Evolutionary conservation across 1,139 yeast genomes (phyloP).

Genomic region (Zygosaccharomyces sapae): DNA sequence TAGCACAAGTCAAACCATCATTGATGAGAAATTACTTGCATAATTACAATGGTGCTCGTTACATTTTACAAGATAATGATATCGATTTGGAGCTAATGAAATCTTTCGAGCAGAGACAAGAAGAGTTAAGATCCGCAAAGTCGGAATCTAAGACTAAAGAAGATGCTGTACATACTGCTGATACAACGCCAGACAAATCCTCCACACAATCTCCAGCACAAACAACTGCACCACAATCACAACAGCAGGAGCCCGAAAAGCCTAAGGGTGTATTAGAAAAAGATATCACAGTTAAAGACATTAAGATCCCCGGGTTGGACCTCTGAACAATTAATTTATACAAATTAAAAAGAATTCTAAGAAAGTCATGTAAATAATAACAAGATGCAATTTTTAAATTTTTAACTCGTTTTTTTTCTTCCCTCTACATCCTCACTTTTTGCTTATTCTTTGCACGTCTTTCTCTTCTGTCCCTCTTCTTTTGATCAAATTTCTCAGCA

Average conservation of each 20-base stretch:
- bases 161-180: not conserved
- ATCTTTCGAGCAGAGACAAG: constrained; percentile 11
- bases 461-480: constrained; percentile 56
- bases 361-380: constrained; percentile 12
- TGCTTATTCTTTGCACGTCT: constrained; percentile 48
- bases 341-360: not conserved
- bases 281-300: constrained; percentile 23
- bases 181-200: constrained; percentile 4
- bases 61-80: constrained; percentile 41
- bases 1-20: constrained; percentile 73
- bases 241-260: constrained; percentile 2
- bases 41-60: constrained; percentile 66
- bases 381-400: constrained; percentile 1
- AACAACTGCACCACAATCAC: not conserved
- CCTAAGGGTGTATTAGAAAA: constrained; percentile 15
- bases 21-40: constrained; percentile 78
- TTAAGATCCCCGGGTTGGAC: constrained; percentile 29
- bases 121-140: constrained; percentile 1
- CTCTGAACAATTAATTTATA: constrained; percentile 9
- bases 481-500: constrained; percentile 70
- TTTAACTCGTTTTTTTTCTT: not conserved
- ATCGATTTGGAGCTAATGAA: constrained; percentile 18
- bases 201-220: not conserved
- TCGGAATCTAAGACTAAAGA: constrained; percentile 4
- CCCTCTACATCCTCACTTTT: constrained; percentile 36